Evolutionary conservation across 2,329 filamentous ascomycete genomes (phyloP), one percentile per base, ranked within the genome.

Genomic region (Annulohypoxylon truncatum): DNA sequence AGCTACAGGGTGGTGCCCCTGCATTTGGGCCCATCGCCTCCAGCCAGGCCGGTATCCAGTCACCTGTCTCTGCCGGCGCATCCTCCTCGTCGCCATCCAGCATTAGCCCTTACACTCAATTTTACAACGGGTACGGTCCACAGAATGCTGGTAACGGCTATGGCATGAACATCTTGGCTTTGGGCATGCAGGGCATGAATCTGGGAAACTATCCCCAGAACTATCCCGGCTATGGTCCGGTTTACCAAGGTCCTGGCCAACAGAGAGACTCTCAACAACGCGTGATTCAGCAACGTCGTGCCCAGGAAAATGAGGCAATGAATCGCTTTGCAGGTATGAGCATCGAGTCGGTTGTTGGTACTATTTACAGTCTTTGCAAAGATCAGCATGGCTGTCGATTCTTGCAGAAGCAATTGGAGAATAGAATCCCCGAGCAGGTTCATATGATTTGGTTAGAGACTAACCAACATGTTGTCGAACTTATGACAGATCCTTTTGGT

Each of bases 401-500:
- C 78, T 83, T 99, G 61, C 96, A 99, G 82, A 96, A 97, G 84
- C 97, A 98, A 83, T 86, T 99, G 4, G 96, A 99, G 81, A 95
- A 97, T 76, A 91, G 91, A 73, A 90, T 91, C 72, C 87, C 91
- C 4, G 91, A 95, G 26, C 89, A 96, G 74, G 87, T 97, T 54
- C 92, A 96, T 78, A 90, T 94, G 84, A 98, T 99, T 78, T 99
- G 96, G 85, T 84, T 90, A 28, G 96, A 99, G 83, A 97, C 94
- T 56, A 93, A 95, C 77, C 87, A 92, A 76, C 94, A 98, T 78
- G 94, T 99, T 73, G 90, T 97, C 69, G 96, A 99, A 83, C 85
- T 99, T 71, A 99, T 99, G 96, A 97, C 94, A 66, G 95, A 99
- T 80, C 95, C 96, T 8, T 99, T 99, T 79, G 96, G 96, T 78